Evolutionary conservation across 2,329 filamentous ascomycete genomes (phyloP), one percentile per base, ranked within the genome.

Genomic region (Elsinoe perseae): DNA sequence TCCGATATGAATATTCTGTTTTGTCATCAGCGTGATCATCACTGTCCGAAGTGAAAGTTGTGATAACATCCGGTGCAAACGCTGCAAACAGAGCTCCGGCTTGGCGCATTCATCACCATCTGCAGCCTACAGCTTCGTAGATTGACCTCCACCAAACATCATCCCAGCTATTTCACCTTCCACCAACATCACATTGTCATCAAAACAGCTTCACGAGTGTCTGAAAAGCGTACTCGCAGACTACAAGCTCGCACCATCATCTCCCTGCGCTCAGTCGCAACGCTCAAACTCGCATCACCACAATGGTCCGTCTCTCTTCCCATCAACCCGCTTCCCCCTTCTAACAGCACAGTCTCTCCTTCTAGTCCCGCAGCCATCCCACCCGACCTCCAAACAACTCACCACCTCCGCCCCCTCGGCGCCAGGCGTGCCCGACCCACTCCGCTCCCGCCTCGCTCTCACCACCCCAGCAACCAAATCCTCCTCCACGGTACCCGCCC

Each of bases 351-450:
- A 70, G 68, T 63, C 68, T 53, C 87, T 97, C 80, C 89, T 90
- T 75, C 87, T 98, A 75, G 83, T 89, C 64, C 93, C 93, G 69
- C 71, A 83, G 59, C 73, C 83, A 65, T 69, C 77, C 63, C 82
- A 92, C 77, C 73, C 83, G 34, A 65, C 68, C 53, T 62, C 65
- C 65, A 81, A 78, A 64, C 14, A 79, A 81, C 69, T 85, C 82
- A 80, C 79, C 62, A 79, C 80, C 64, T 83, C 81, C 56, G 93
- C 93, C 3, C 93, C 93, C 64, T 96, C 92, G 1, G 92, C 90
- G 14, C 91, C 91, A 0, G 92, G 92, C 64, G 79, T 97, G 61
- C 91, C 95, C 79, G 93, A 97, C 77, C 91, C 87, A 16, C 86
- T 98, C 64, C 91, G 93, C 68, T 78, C 85, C 61, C 90, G 91